Base-by-base conservation (phyloP, 1,284 basidiomycete genomes). In the Apiotrichum sp. region DNA sequence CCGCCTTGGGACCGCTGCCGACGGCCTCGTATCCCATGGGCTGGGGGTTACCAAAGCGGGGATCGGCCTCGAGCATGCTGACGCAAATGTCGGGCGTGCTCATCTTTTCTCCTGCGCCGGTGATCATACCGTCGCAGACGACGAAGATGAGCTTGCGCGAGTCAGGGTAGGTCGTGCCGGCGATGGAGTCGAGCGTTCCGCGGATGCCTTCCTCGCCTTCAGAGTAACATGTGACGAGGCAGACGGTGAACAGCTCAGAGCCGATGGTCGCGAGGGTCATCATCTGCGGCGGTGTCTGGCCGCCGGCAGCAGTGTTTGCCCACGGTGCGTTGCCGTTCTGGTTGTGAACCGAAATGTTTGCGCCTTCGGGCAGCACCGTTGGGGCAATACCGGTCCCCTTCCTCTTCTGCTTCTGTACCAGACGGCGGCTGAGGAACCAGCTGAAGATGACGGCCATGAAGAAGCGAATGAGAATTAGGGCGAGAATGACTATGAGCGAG, bases 71-170 rank as follows among this genome's bases (percentile, higher is more conserved):
- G 56, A 99, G 77, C 61, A 99, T 76, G 51, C 86, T 82, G 40
- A 98, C 93, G 71, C 95, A 98, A 52, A 92, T 93, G 76, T 98
- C 96, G 9, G 96, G 96, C 4, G 95, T 98, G 63, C 89, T 93
- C 69, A 81, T 81, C 74, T 92, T 89, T 79, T 98, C 95, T 52
- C 96, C 96, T 3, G 86, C 86, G 49, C 96, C 96, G 0, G 95
- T 98, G 63, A 99, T 93, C 91, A 99, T 98, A 5, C 96, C 96
- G 74, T 99, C 96, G 39, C 93, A 95, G 7, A 99, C 87, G 55
- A 99, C 81, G 72, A 97, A 96, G 42, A 99, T 77, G 22, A 99
- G 80, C 74, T 98, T 98, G 55, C 93, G 82, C 40, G 83, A 80
- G 75, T 98, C 93, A 7, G 91, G 89, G 75, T 98, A 99, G 4